Evolutionary conservation across 2,329 filamentous ascomycete genomes (phyloP), one percentile per base, ranked within the genome.

Genomic region (Trichoderma breve): DNA sequence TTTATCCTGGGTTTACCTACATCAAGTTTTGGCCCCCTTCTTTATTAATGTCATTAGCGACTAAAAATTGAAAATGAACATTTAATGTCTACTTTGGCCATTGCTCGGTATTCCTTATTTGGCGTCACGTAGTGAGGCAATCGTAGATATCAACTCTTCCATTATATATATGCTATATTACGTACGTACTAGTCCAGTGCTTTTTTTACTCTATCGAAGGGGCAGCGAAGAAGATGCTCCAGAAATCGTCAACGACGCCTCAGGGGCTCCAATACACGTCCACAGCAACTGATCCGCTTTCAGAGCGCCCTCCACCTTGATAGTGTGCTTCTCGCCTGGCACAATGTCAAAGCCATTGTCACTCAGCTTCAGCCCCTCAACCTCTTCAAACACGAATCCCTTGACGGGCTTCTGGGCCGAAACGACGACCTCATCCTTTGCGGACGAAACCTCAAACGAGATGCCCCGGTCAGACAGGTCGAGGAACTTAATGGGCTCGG

Each of bases 401-500:
- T 90, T 90, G 3, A 89, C 84, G 0, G 89, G 88, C 30, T 83
- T 81, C 51, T 83, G 70, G 39, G 83, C 76, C 76, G 81, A 76
- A 18, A 82, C 75, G 66, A 73, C 76, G 30, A 82, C 77, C 39
- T 73, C 72, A 8, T 75, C 73, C 68, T 57, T 66, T 24, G 71
- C 26, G 2, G 73, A 9, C 0, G 61, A 39, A 0, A 84, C 75
- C 11, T 75, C 76, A 12, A 89, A 77, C 1, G 80, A 53, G 12
- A 80, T 70, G 2, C 74, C 76, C 30, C 86, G 83, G 51, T 84
- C 79, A 14, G 82, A 78, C 55, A 90, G 80, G 73, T 86, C 83
- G 1, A 89, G 78, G 73, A 89, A 90, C 78, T 91, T 91, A 65
- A 91, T 74, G 1, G 89, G 89, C 62, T 91, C 86, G 1, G 89